Conservation (phyloP, 2,329 filamentous ascomycete genomes). For the Cercospora berteroae region DNA sequence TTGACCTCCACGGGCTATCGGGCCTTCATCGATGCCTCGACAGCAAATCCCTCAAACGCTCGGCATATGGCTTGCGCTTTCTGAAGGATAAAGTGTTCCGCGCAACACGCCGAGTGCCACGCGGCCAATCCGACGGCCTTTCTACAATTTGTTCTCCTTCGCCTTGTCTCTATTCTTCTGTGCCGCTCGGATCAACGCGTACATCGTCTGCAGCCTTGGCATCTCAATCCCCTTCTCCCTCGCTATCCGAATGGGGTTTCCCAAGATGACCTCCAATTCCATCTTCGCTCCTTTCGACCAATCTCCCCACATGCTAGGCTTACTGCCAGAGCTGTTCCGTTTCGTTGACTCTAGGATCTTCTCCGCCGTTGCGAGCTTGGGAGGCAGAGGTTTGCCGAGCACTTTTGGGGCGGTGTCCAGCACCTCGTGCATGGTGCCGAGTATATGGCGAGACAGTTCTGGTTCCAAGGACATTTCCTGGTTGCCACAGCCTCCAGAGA, state of each 20-base stretch:
- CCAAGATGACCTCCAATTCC: slow-evolving; percentile 71
- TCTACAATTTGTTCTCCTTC: slow-evolving; percentile 29
- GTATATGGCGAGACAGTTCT: slow-evolving; percentile 61
- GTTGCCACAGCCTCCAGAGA: slow-evolving; percentile 64
- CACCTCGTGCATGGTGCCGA: slow-evolving; percentile 69
- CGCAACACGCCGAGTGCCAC: background rate
- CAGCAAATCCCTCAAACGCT: background rate
- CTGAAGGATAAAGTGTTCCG: slow-evolving; percentile 1
- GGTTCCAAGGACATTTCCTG: slow-evolving; percentile 63
- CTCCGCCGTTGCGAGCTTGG: slow-evolving; percentile 61
- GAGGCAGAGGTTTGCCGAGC: slow-evolving; percentile 60
- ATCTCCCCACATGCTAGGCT: slow-evolving; percentile 65
- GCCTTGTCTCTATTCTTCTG: slow-evolving; percentile 53
- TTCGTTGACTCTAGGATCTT: slow-evolving; percentile 62
- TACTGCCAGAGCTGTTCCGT: slow-evolving; percentile 60
- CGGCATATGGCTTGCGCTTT: background rate
- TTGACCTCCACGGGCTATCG: background rate
- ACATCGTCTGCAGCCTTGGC: slow-evolving; percentile 65
- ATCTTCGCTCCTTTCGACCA: slow-evolving; percentile 65
- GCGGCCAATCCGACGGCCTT: background rate
- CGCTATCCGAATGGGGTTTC: slow-evolving; percentile 67
- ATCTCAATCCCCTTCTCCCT: slow-evolving; percentile 61
- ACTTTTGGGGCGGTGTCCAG: slow-evolving; percentile 62
- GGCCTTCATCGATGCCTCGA: background rate
- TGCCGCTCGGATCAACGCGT: slow-evolving; percentile 63